Evolutionary conservation across 2,329 filamentous ascomycete genomes (phyloP).

Genomic region (Byssothecium circinans): DNA sequence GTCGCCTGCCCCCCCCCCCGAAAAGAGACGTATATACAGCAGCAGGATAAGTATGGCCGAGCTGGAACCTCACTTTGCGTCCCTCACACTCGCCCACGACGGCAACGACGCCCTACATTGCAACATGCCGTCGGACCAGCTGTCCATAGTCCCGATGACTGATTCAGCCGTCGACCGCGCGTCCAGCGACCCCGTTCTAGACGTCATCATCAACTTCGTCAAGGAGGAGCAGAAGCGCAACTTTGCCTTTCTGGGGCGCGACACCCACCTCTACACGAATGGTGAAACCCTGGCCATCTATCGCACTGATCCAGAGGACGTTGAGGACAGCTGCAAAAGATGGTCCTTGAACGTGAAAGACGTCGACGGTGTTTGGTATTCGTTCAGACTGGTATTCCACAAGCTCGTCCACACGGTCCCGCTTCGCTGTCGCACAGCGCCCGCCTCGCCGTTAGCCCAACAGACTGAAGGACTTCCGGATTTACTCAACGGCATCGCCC

Average conservation of each 20-base stretch:
- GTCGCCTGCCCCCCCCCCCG: too few species aligned
- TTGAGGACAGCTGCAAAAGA: not conserved
- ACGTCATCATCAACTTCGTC: constrained; percentile 12
- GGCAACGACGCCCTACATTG: not conserved
- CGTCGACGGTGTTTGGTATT: not conserved
- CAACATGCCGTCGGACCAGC: not conserved
- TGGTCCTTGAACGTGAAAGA: not conserved
- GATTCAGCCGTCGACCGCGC: not conserved
- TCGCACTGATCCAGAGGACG: constrained; percentile 1
- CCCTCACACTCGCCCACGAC: not conserved
- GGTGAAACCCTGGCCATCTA: constrained; percentile 9
- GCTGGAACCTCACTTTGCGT: not conserved
- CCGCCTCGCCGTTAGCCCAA: too few species aligned
- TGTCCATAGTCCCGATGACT: not conserved
- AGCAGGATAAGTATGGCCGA: not conserved
- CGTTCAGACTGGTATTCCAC: not conserved
- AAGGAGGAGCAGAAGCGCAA: constrained; percentile 14
- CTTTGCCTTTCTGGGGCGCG: constrained; percentile 15
- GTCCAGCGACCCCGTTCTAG: constrained; percentile 6
- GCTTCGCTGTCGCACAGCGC: too few species aligned
- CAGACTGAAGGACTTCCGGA: too few species aligned
- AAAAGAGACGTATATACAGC: too few species aligned
- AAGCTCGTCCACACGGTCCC: not conserved
- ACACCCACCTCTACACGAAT: constrained; percentile 13
- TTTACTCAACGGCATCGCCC: too few species aligned